These are phyloP conservation scores for Thelonectria discophora DNA, from an alignment of 2,329 filamentous ascomycete genomes.

Conservation along the genomic window DNA sequence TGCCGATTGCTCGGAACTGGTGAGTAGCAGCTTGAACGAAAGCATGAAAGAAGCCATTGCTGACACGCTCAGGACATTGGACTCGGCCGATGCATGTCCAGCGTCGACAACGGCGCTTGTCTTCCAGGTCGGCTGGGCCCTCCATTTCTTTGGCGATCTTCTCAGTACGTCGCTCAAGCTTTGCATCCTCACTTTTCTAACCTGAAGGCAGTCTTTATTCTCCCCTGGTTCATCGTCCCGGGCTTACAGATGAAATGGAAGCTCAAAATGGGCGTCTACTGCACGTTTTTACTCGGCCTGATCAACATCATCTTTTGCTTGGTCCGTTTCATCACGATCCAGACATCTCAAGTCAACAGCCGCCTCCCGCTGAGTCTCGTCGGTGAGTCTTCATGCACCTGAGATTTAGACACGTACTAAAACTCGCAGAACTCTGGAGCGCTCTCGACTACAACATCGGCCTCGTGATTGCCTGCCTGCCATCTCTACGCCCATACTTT, in stretches of 20 bases:
- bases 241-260: neutral
- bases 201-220: neutral
- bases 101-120: neutral
- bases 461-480: conserved; percentile 35
- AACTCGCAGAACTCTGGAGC: conserved; percentile 29
- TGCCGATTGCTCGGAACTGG: conserved; percentile 4
- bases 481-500: conserved; percentile 34
- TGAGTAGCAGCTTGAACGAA: neutral
- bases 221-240: conserved; percentile 16
- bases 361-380: conserved; percentile 28
- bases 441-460: conserved; percentile 30
- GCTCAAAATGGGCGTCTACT: conserved; percentile 10
- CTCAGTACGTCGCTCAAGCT: neutral
- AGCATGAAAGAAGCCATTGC: neutral
- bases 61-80: neutral
- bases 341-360: conserved; percentile 6
- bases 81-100: neutral
- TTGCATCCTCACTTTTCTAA: neutral
- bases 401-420: neutral
- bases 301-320: conserved; percentile 35
- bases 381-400: conserved; percentile 3
- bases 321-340: conserved; percentile 31
- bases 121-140: neutral
- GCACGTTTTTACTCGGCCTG: conserved; percentile 31
- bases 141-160: conserved; percentile 8